Evolutionary conservation across 306 rosid species (phyloP), one percentile per base, ranked within the genome.

Genomic region (Senna siamea): DNA sequence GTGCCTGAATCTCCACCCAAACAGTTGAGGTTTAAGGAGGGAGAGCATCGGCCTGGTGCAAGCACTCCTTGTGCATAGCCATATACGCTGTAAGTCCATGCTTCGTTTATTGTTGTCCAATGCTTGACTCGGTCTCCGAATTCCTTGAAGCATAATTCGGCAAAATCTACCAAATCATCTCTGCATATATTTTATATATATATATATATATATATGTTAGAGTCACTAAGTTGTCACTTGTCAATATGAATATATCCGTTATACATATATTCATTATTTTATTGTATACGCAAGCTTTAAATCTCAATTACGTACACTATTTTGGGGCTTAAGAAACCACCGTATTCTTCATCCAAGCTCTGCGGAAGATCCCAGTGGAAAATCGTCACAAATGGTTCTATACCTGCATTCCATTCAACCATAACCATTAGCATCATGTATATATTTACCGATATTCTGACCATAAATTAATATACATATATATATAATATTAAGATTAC

Each of bases 301-400:
- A 37, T 37, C 4, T 4, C 6, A 37, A 37, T 37, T 37, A 37
- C 40, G 64, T 54, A 74, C 85, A 80, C 79, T 18, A 80, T 35
- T n/a, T 52, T 18, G 9, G 76, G 80, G 32, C 87, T 80, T 8
- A 83, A 7, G 54, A 89, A 89, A 23, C 95, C 88, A 14, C 80
- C 73, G 23, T 79, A 87, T 17, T 83, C 89, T 7, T 87, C 89
- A 76, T 87, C 86, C 63, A 89, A 61, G 7, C 80, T 5, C 41
- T 89, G 90, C 0, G 95, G 92, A 64, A 84, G 80, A 46, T 89
- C 95, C 95, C 95, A 85, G 30, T 89, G 92, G 7, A 85, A 87
- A 22, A 89, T 54, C 0, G 93, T 89, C 19, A 84, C 81, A 58
- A 82, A 72, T 26, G 89, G 89, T 66, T 79, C n/a, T 4, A 89